Conservation (phyloP, 371 early-diverging fungal genomes). For the Mucor racemosus region DNA sequence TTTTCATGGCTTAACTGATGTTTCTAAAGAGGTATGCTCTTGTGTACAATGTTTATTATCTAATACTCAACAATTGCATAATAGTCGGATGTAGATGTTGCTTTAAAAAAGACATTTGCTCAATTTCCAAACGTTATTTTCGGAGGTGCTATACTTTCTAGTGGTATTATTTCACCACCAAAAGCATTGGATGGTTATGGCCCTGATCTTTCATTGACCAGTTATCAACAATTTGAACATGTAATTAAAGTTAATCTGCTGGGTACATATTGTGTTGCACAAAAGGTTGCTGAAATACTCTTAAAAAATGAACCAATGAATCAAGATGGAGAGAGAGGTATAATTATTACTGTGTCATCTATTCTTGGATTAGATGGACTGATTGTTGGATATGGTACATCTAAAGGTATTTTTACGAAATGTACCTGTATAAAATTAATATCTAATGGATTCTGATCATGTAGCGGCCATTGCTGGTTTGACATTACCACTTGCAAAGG, state of each 20-base stretch:
- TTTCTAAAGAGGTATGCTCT: constrained; percentile 45
- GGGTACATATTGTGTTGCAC: constrained; percentile 65
- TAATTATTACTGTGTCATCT: constrained; percentile 62
- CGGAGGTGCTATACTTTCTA: constrained; percentile 55
- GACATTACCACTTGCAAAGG: constrained; percentile 66
- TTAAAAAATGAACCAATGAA: constrained; percentile 43
- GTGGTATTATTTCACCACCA: constrained; percentile 48
- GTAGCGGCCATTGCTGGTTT: constrained; percentile 60
- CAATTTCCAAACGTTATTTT: constrained; percentile 39
- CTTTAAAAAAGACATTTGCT: constrained; percentile 35
- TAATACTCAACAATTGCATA: too few relatives aligned
- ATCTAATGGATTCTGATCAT: not conserved
- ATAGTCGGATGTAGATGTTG: constrained; percentile 41
- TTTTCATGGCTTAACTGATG: constrained; percentile 52
- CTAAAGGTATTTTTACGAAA: constrained; percentile 46
- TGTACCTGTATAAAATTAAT: not conserved
- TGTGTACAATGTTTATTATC: not conserved
- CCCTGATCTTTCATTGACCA: constrained; percentile 33
- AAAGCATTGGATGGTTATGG: constrained; percentile 37
- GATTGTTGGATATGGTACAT: constrained; percentile 57
- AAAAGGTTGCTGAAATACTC: constrained; percentile 55
- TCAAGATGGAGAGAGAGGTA: constrained; percentile 59
- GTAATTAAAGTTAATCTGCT: constrained; percentile 58
- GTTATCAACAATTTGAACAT: constrained; percentile 53
- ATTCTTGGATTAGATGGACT: constrained; percentile 60